Evolutionary conservation across 345 rosid genomes (phyloP).

Genomic region (Citrus mangshanensis): DNA sequence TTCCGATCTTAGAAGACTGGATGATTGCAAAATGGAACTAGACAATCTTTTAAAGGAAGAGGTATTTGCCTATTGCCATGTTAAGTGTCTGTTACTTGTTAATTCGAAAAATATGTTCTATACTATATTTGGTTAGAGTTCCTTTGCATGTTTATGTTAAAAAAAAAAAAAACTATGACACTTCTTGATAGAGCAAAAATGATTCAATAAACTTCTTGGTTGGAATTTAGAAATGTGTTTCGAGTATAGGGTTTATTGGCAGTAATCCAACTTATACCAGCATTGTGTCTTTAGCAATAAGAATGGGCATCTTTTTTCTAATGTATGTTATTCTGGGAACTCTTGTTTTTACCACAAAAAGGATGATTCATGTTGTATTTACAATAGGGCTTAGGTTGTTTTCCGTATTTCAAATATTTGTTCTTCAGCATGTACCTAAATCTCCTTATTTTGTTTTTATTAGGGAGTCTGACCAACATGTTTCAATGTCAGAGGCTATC

Average conservation of each 20-base stretch:
- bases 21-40: slow-evolving; percentile 91
- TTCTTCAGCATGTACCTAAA: background rate
- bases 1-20: slow-evolving; percentile 84
- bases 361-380: background rate
- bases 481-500: slow-evolving; percentile 65
- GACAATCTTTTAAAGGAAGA: slow-evolving; percentile 95
- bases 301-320: background rate
- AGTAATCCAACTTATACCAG: background rate
- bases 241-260: background rate
- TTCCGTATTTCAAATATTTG: background rate
- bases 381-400: no score
- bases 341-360: background rate
- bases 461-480: background rate
- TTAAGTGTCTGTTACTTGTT: background rate
- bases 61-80: slow-evolving; percentile 34
- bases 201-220: no score
- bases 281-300: background rate
- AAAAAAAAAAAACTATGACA: background rate
- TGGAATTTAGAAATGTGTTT: background rate
- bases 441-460: background rate
- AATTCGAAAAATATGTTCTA: background rate
- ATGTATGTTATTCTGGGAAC: background rate
- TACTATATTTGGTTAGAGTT: background rate
- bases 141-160: background rate
- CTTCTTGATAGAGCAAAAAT: background rate